Conservation (phyloP, 345 rosid species). For the Ricinus communis region DNA sequence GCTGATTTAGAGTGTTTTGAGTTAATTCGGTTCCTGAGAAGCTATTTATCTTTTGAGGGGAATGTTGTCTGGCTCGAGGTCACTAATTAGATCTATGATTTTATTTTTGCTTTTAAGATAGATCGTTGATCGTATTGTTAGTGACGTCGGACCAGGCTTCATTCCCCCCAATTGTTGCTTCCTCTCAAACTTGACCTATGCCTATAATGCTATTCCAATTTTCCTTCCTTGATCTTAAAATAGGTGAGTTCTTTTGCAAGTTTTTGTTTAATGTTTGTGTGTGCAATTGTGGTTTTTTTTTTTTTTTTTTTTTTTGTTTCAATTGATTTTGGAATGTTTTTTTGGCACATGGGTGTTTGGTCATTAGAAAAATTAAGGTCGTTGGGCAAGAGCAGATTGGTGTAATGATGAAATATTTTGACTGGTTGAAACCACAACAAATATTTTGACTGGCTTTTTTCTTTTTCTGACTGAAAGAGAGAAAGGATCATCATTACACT, state of each 20-base stretch:
- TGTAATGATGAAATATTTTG: constrained; percentile 65
- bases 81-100: constrained; percentile 34
- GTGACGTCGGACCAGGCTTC: constrained; percentile 97
- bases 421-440: no score
- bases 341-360: constrained; percentile 15
- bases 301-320: not conserved
- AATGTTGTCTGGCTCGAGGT: constrained; percentile 97
- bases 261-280: not conserved
- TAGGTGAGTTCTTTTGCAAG: constrained; percentile 13
- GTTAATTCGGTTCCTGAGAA: not conserved
- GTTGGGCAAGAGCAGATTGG: constrained; percentile 52
- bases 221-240: not conserved
- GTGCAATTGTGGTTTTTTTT: not conserved
- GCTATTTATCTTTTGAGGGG: constrained; percentile 66
- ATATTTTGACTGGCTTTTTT: not conserved
- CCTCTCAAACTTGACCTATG: not conserved
- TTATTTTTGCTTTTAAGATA: constrained; percentile 1
- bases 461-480: constrained; percentile 34
- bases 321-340: constrained; percentile 1
- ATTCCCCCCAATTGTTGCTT: constrained; percentile 76
- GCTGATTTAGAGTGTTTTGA: no score
- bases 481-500: constrained; percentile 50
- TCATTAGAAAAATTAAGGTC: constrained; percentile 16
- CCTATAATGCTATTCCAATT: not conserved
- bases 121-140: constrained; percentile 29